A percentile compares a stretch with the other conserved stretches of the same genome.
phyloP scores from a whole-genome alignment of 2,329 filamentous ascomycete species.

The Trichoderma aggressivum region DNA sequence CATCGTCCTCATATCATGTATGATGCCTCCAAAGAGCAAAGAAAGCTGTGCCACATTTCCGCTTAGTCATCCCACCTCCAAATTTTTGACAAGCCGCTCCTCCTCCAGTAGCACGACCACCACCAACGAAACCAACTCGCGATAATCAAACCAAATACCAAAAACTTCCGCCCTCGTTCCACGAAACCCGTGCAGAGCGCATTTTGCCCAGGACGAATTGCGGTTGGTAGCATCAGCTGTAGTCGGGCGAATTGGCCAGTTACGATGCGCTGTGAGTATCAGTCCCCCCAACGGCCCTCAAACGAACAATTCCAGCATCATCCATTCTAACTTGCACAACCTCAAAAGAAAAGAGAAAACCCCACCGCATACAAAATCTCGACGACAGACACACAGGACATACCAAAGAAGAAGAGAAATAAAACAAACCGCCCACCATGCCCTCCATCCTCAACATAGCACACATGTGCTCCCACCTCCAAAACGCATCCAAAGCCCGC shows the following conservation, averaged over 20 bases:
- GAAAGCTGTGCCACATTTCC: background rate
- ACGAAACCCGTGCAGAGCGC: background rate
- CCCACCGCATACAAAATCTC: background rate
- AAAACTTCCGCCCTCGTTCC: background rate
- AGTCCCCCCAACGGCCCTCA: background rate
- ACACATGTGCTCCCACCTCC: constrained; percentile 84
- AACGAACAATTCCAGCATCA: background rate
- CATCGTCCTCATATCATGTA: background rate
- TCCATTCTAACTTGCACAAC: background rate
- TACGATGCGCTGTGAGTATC: constrained; percentile 1
- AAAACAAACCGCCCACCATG: constrained; percentile 28
- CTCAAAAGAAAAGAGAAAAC: background rate
- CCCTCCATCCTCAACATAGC: constrained; percentile 64
- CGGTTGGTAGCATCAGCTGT: background rate
- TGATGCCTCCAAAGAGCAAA: background rate
- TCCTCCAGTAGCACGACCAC: background rate
- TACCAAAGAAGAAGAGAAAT: background rate
- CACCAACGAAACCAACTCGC: background rate
- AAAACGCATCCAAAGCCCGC: constrained; percentile 81
- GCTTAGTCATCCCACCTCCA: constrained; percentile 17
- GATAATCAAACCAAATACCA: background rate
- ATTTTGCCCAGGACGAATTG: background rate
- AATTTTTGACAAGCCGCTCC: constrained; percentile 12
- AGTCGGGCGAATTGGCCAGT: background rate
- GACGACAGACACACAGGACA: background rate